A percentile compares a stretch with the other conserved stretches of the same genome.
These are phyloP conservation scores for Naumovozyma baii DNA, from an alignment of 805 yeast species.

Conservation along the genomic window DNA sequence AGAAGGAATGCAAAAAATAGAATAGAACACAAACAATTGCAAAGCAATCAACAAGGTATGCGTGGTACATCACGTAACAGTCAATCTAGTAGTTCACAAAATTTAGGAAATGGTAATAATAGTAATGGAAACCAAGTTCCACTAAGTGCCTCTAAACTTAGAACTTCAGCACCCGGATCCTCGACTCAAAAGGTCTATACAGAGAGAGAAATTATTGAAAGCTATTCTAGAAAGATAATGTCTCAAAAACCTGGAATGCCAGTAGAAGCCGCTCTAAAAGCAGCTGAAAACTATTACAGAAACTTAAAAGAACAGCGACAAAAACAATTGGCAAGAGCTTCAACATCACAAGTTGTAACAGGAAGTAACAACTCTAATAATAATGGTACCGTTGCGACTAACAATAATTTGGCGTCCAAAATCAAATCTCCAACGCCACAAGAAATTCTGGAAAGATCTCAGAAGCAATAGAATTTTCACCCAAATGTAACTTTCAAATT, in stretches of 20 bases:
- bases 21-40: constrained; percentile 21
- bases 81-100: neutral
- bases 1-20: constrained; percentile 27
- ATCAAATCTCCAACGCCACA: constrained; percentile 27
- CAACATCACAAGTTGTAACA: constrained; percentile 10
- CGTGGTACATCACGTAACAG: neutral
- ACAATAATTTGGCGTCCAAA: constrained; percentile 5
- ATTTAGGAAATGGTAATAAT: too few species aligned
- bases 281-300: constrained; percentile 27
- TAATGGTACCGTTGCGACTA: constrained; percentile 3
- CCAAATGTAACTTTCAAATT: neutral
- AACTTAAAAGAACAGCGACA: constrained; percentile 18
- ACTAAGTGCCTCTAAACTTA: neutral
- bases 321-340: constrained; percentile 27
- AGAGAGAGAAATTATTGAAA: constrained; percentile 25
- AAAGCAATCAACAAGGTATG: constrained; percentile 5
- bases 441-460: constrained; percentile 28
- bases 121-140: neutral
- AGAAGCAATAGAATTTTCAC: constrained; percentile 18
- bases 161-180: neutral
- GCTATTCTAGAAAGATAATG: constrained; percentile 24
- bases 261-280: constrained; percentile 26
- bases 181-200: constrained; percentile 13
- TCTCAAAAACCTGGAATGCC: constrained; percentile 26
- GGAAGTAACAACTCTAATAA: constrained; percentile 1